Evolutionary conservation across 306 rosid genomes (phyloP).

Genomic region (Adenanthera pavonina): DNA sequence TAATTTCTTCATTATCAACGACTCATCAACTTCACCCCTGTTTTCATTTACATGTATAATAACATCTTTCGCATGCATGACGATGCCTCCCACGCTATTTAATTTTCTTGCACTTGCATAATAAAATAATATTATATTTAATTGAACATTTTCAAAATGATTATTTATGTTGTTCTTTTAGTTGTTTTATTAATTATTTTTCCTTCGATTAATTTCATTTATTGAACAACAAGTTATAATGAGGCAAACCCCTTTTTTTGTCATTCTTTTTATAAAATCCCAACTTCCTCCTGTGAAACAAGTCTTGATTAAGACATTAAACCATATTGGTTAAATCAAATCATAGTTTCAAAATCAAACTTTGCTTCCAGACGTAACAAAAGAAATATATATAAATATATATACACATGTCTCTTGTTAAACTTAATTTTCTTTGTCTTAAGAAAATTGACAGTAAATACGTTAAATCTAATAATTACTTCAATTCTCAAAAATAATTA

Average conservation of each 20-base stretch:
- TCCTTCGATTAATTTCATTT: no score
- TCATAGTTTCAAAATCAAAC: not conserved
- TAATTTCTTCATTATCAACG: not conserved
- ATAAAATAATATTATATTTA: no score
- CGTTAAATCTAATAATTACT: not conserved
- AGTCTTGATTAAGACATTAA: not conserved
- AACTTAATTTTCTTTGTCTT: no score
- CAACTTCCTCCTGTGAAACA: no score
- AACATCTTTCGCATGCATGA: not conserved
- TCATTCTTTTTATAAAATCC: no score
- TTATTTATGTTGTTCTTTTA: not conserved
- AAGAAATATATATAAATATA: no score
- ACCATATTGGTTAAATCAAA: not conserved
- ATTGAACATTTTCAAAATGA: no score
- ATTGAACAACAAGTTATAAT: no score
- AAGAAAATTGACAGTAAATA: not conserved
- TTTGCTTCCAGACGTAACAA: not conserved
- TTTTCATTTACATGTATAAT: not conserved
- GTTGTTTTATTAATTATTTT: slow-evolving; percentile 1
- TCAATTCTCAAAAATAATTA: not conserved
- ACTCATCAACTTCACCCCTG: not conserved
- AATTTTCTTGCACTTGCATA: no score
- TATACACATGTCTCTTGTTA: not conserved
- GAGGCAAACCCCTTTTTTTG: not conserved
- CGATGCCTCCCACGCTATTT: not conserved